Evolutionary conservation across 1,284 basidiomycete genomes (phyloP).

Genomic region (Phellopilus nigrolimitatus): DNA sequence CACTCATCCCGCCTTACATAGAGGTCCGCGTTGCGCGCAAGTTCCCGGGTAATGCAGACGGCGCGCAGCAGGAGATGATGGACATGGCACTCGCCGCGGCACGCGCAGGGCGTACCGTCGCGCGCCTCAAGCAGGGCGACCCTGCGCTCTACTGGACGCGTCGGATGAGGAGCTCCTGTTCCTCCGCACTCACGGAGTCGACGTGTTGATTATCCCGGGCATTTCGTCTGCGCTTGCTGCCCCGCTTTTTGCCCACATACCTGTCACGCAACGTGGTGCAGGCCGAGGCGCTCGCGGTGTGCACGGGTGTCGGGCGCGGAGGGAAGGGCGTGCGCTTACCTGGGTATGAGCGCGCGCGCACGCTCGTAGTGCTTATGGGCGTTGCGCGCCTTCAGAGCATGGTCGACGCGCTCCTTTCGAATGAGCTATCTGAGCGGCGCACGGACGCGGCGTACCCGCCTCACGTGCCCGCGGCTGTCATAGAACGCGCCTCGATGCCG

Average conservation of each 20-base stretch:
- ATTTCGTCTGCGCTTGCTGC: constrained; percentile 87
- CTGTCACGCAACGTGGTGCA: constrained; percentile 95
- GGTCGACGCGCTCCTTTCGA: constrained; percentile 57
- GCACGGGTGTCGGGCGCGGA: constrained; percentile 88
- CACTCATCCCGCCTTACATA: constrained; percentile 74
- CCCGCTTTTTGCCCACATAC: constrained; percentile 85
- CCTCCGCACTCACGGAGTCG: constrained; percentile 82
- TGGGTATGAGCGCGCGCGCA: constrained; percentile 79
- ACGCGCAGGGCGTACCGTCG: constrained; percentile 75
- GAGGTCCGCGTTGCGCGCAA: constrained; percentile 87
- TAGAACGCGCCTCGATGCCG: constrained; percentile 88
- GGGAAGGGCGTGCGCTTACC: constrained; percentile 85
- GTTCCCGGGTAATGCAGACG: constrained; percentile 96
- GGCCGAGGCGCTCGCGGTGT: constrained; percentile 83
- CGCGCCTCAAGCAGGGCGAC: constrained; percentile 95
- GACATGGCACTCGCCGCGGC: constrained; percentile 83
- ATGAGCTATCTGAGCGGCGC: too few relatives aligned
- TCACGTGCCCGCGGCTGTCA: constrained; percentile 92
- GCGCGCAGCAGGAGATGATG: constrained; percentile 93
- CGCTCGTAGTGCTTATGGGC: constrained; percentile 89
- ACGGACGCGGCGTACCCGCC: too few relatives aligned
- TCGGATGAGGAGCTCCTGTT: constrained; percentile 93
- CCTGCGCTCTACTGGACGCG: constrained; percentile 92
- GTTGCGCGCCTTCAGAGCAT: constrained; percentile 81
- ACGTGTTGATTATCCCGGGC: constrained; percentile 84